Evolutionary conservation across 768 basidiomycete species (phyloP).

Genomic region (Podaxis mareebaensis): DNA sequence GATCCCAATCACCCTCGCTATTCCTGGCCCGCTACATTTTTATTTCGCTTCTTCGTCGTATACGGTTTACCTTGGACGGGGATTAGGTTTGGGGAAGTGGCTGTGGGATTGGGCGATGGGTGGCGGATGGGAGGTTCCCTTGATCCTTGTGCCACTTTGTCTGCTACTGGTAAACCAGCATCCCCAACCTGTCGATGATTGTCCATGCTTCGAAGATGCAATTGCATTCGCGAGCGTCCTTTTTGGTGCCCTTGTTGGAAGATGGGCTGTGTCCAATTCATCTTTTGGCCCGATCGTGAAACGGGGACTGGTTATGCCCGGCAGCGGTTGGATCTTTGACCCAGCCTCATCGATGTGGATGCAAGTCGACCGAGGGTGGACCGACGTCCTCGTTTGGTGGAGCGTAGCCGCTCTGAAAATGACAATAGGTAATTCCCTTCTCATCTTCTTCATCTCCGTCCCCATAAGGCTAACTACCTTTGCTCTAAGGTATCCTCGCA

Average conservation of each 20-base stretch:
- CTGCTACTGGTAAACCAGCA: constrained; percentile 83
- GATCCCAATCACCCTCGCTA: constrained; percentile 32
- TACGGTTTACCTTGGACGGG: constrained; percentile 36
- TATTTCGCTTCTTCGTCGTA: constrained; percentile 15
- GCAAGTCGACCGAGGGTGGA: constrained; percentile 35
- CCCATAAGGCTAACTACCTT: constrained; percentile 5
- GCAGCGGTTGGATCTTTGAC: constrained; percentile 46
- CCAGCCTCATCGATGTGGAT: constrained; percentile 30
- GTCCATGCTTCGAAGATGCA: constrained; percentile 97
- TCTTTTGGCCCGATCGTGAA: constrained; percentile 35
- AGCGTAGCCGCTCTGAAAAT: constrained; percentile 46
- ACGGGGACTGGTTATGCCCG: constrained; percentile 50
- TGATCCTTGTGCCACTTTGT: constrained; percentile 59
- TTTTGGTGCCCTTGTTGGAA: constrained; percentile 66
- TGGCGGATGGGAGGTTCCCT: constrained; percentile 58
- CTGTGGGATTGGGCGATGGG: constrained; percentile 35
- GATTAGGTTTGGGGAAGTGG: constrained; percentile 36
- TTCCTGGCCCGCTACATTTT: constrained; percentile 27
- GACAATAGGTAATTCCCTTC: constrained; percentile 35
- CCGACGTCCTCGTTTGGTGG: constrained; percentile 48
- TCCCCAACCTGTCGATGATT: constrained; percentile 94
- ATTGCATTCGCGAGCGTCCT: constrained; percentile 90
- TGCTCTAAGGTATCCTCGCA: constrained; percentile 57
- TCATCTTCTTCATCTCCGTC: neutral
- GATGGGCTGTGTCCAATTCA: constrained; percentile 59